Conservation (phyloP, 768 basidiomycete genomes). For the Boletus vinaceobasis region DNA sequence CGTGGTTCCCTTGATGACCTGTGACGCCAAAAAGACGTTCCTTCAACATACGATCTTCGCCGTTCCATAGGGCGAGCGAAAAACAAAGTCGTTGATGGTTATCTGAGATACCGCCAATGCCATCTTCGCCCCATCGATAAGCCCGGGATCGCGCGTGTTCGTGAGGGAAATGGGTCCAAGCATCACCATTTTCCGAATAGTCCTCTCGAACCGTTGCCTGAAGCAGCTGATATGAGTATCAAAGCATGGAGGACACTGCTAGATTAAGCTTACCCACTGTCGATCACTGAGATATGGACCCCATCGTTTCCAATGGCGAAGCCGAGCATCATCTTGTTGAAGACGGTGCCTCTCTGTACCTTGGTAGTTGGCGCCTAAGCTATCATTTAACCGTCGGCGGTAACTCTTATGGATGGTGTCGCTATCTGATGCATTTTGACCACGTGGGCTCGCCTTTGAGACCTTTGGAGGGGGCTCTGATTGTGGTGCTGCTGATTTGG, state of each 20-base stretch:
- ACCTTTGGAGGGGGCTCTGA: slow-evolving; percentile 43
- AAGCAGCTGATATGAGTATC: slow-evolving; percentile 12
- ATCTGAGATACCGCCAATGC: slow-evolving; percentile 95
- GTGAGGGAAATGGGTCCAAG: slow-evolving; percentile 94
- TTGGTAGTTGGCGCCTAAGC: slow-evolving; percentile 68
- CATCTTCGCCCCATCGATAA: slow-evolving; percentile 99
- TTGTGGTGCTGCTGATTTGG: slow-evolving; percentile 41
- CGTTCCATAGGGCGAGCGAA: slow-evolving; percentile 92
- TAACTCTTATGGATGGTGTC: slow-evolving; percentile 36
- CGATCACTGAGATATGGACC: slow-evolving; percentile 96
- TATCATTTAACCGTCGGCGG: slow-evolving; percentile 61
- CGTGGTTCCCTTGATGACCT: slow-evolving; percentile 97
- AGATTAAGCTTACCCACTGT: slow-evolving; percentile 75
- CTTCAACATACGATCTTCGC: slow-evolving; percentile 89
- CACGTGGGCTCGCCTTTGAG: slow-evolving; percentile 35
- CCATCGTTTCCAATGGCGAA: slow-evolving; percentile 97
- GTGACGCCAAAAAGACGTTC: slow-evolving; percentile 96
- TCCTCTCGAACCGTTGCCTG: slow-evolving; percentile 98
- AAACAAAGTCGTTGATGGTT: slow-evolving; percentile 95
- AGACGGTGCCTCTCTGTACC: slow-evolving; percentile 83
- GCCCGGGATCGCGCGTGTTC: slow-evolving; percentile 90
- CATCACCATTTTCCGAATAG: slow-evolving; percentile 94
- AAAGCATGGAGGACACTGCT: neutral
- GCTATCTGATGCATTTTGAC: slow-evolving; percentile 2
- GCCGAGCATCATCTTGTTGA: slow-evolving; percentile 73